A percentile compares a stretch with the other conserved stretches of the same genome.
Evolutionary conservation across 345 rosid species (phyloP).

Genomic region (Capsella bursapastoris): DNA sequence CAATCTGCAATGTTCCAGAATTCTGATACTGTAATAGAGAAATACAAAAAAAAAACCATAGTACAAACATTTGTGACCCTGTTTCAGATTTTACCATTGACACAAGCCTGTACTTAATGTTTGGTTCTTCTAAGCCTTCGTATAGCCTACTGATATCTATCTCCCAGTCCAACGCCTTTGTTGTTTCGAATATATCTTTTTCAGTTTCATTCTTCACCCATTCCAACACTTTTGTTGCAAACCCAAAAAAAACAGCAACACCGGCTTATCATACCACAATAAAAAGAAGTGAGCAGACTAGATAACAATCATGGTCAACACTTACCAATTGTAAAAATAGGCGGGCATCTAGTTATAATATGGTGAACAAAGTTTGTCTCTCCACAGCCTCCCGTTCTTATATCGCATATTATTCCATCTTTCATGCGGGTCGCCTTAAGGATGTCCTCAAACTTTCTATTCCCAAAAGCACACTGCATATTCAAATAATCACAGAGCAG

Average conservation of each 20-base stretch:
- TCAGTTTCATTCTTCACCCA: conserved; percentile 38
- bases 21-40: conserved; percentile 3
- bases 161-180: conserved; percentile 33
- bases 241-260: conserved; percentile 15
- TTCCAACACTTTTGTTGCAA: conserved; percentile 35
- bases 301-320: conserved; percentile 1
- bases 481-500: neutral
- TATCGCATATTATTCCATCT: conserved; percentile 25
- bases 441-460: conserved; percentile 33
- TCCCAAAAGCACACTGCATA: conserved; percentile 26
- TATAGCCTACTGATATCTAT: conserved; percentile 40
- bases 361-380: conserved; percentile 20
- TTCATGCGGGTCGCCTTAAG: conserved; percentile 28
- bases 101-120: conserved; percentile 34
- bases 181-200: conserved; percentile 28
- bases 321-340: conserved; percentile 31
- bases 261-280: neutral
- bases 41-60: neutral
- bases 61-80: neutral
- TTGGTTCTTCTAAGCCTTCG: conserved; percentile 26
- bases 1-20: conserved; percentile 23
- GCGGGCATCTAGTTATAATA: conserved; percentile 19
- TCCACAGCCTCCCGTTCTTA: conserved; percentile 40
- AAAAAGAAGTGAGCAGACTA: neutral
- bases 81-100: conserved; percentile 40